phyloP scores from a whole-genome alignment of 257 asterid species.

The Lavandula angustifolia region DNA sequence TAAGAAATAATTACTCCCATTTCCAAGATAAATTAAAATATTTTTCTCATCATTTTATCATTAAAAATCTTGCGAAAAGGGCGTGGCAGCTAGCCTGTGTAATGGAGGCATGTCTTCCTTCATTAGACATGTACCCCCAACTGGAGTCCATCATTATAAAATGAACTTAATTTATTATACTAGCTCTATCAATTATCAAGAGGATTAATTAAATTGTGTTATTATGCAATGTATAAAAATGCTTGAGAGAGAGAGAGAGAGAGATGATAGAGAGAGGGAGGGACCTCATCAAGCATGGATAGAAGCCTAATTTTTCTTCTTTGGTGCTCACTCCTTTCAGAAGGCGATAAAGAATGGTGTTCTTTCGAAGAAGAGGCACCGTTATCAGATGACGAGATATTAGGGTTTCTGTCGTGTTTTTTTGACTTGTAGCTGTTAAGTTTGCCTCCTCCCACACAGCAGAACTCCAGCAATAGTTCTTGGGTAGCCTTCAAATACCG shows the following conservation, averaged over 20 bases:
- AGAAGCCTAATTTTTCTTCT: conserved; percentile 67
- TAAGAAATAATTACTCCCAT: conserved; percentile 42
- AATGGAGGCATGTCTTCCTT: conserved; percentile 71
- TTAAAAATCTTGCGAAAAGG: neutral
- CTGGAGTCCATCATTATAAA: conserved; percentile 40
- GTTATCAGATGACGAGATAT: conserved; percentile 29
- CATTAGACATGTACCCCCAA: conserved; percentile 71
- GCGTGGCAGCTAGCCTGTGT: conserved; percentile 30
- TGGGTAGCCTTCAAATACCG: conserved; percentile 57
- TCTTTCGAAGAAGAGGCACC: conserved; percentile 37
- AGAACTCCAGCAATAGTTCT: conserved; percentile 66
- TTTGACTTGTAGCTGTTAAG: conserved; percentile 38
- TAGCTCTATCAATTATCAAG: too few species aligned
- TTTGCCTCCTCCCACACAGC: conserved; percentile 69
- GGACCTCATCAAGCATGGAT: conserved; percentile 83
- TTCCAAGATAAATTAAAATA: conserved; percentile 25
- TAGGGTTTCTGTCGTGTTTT: conserved; percentile 61
- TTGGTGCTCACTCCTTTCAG: conserved; percentile 61
- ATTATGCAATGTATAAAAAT: neutral
- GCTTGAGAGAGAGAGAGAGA: conserved; percentile 14
- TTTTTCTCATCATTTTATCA: neutral
- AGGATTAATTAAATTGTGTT: too few species aligned
- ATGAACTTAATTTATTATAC: neutral
- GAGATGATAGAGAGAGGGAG: neutral
- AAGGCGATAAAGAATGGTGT: conserved; percentile 49